These are phyloP conservation scores for Agaricus blazei DNA, from an alignment of 768 basidiomycete species.

Conservation along the genomic window DNA sequence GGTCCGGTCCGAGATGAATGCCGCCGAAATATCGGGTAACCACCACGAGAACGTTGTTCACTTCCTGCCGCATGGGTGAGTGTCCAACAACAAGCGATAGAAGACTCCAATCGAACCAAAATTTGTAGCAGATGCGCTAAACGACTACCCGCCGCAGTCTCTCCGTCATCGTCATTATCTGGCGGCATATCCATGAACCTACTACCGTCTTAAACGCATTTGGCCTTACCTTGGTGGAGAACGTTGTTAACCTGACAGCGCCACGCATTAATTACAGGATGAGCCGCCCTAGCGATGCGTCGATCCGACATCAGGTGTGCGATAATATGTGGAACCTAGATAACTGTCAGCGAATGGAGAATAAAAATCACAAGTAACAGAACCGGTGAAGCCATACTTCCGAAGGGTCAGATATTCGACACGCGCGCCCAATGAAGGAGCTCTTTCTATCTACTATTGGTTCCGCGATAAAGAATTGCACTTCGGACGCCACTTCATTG, in stretches of 20 bases:
- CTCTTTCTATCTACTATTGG: slow-evolving; percentile 86
- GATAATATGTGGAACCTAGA: slow-evolving; percentile 64
- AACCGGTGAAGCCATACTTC: slow-evolving; percentile 41
- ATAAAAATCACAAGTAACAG: background rate
- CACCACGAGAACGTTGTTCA: slow-evolving; percentile 80
- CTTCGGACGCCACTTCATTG: slow-evolving; percentile 43
- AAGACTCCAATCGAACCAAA: slow-evolving; percentile 41
- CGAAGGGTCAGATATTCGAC: slow-evolving; percentile 69
- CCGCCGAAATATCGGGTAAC: slow-evolving; percentile 96
- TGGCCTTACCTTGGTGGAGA: slow-evolving; percentile 64
- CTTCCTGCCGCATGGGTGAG: slow-evolving; percentile 44
- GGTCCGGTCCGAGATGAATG: slow-evolving; percentile 82
- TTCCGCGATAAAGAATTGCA: slow-evolving; percentile 68
- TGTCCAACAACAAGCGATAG: background rate
- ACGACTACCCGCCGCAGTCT: slow-evolving; percentile 87
- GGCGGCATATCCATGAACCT: background rate
- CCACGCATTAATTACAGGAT: slow-evolving; percentile 82
- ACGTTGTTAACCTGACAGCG: slow-evolving; percentile 63
- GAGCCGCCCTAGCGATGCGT: slow-evolving; percentile 68
- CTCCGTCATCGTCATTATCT: slow-evolving; percentile 97
- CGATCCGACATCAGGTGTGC: slow-evolving; percentile 66
- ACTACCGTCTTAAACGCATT: too few species aligned
- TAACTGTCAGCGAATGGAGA: background rate
- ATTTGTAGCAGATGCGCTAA: slow-evolving; percentile 90
- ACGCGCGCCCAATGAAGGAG: slow-evolving; percentile 81